Percentiles rank a stretch among this genome's conserved stretches.
phyloP scores from a whole-genome alignment of 495 filamentous ascomycete species.

The Cryomyces antarcticus region DNA sequence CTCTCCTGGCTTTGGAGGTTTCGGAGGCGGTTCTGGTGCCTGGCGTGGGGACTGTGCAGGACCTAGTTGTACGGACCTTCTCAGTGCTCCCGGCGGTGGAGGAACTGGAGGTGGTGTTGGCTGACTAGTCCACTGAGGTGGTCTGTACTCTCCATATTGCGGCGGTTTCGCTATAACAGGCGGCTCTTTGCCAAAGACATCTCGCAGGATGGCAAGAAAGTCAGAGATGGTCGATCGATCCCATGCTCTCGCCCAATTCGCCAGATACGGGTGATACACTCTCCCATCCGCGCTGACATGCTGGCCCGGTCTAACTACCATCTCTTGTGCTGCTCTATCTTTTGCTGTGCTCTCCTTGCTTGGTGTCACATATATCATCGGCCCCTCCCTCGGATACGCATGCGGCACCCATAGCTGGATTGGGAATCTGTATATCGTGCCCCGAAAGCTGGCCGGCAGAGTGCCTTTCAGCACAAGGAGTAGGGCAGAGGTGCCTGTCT shows the following conservation, averaged over 20 bases:
- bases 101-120: constrained; percentile 43
- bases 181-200: constrained; percentile 85
- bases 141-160: constrained; percentile 6
- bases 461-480: constrained; percentile 76
- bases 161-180: constrained; percentile 60
- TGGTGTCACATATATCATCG: constrained; percentile 73
- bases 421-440: constrained; percentile 76
- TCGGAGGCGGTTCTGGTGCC: constrained; percentile 14
- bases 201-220: constrained; percentile 61
- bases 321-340: constrained; percentile 69
- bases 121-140: constrained; percentile 12
- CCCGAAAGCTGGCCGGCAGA: constrained; percentile 71
- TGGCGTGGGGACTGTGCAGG: background rate
- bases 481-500: constrained; percentile 70
- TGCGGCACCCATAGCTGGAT: constrained; percentile 92
- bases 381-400: constrained; percentile 67
- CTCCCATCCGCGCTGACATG: constrained; percentile 88
- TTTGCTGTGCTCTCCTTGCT: too few species aligned
- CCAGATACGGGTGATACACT: constrained; percentile 89
- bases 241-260: constrained; percentile 72
- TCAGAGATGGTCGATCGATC: constrained; percentile 72
- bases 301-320: constrained; percentile 78
- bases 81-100: constrained; percentile 46
- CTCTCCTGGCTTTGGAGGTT: constrained; percentile 18
- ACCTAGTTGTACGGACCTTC: constrained; percentile 14